These are phyloP conservation scores for Beta corolliflora DNA, from an alignment of 179 eudicot genomes.

Conservation along the genomic window DNA sequence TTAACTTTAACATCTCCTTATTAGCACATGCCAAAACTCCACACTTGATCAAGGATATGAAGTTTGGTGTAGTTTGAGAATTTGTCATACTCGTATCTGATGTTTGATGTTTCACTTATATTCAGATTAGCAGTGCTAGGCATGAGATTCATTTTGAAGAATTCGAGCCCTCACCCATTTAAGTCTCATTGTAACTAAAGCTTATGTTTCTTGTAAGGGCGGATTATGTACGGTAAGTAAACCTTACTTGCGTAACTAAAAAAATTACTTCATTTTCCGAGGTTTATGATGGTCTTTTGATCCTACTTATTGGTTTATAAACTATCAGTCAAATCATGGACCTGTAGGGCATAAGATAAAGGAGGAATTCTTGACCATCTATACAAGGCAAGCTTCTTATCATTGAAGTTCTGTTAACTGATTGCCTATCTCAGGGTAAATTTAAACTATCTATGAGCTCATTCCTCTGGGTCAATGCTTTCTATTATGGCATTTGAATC, in stretches of 20 bases:
- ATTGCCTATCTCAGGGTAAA: background rate
- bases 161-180: conserved; percentile 16
- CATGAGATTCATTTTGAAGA: conserved; percentile 19
- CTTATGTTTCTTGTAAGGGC: conserved; percentile 23
- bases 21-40: background rate
- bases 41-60: background rate
- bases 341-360: background rate
- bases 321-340: conserved; percentile 4
- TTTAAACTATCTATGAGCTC: background rate
- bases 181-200: conserved; percentile 18
- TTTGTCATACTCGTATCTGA: background rate
- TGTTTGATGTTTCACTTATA: background rate
- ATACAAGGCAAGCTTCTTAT: conserved; percentile 2
- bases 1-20: background rate
- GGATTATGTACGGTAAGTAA: conserved; percentile 28
- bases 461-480: background rate
- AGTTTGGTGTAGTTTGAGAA: background rate
- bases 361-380: conserved; percentile 1
- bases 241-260: background rate
- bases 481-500: background rate
- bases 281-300: background rate
- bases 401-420: background rate
- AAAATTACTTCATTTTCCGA: background rate
- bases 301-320: background rate
- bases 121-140: conserved; percentile 29